Conservation (phyloP, 306 rosid species). For the Pyrus bretschneideri region DNA sequence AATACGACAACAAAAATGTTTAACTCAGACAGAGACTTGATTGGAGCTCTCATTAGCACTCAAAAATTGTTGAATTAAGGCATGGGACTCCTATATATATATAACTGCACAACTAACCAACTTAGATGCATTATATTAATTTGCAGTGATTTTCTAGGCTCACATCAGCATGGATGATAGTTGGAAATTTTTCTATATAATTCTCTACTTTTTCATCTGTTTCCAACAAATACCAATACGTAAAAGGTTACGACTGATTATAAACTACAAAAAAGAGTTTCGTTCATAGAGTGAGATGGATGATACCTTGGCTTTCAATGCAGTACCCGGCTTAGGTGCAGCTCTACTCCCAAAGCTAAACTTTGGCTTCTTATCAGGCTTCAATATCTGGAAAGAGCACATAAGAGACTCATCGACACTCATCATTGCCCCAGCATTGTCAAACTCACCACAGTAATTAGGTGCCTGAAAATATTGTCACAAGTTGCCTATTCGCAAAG, state of each 20-base stretch:
- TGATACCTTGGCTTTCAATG: slow-evolving; percentile 47
- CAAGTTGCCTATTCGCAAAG: slow-evolving; percentile 69
- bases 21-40: neutral
- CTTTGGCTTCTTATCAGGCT: slow-evolving; percentile 63
- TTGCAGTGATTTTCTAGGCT: neutral
- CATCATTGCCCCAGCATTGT: slow-evolving; percentile 94
- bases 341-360: slow-evolving; percentile 43
- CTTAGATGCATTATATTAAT: neutral
- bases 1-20: neutral
- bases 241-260: neutral
- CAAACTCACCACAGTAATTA: slow-evolving; percentile 88
- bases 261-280: neutral
- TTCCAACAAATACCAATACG: neutral
- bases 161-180: neutral
- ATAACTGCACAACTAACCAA: neutral
- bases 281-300: neutral
- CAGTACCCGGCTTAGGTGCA: slow-evolving; percentile 24
- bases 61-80: neutral
- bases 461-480: slow-evolving; percentile 92
- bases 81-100: neutral
- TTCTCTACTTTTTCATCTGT: neutral
- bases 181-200: neutral
- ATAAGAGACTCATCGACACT: slow-evolving; percentile 58
- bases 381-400: slow-evolving; percentile 76
- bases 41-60: neutral